A percentile compares a stretch with the other conserved stretches of the same genome.
Conservation (phyloP, 306 rosid species). For the Sphenostylis stenocarpa region DNA sequence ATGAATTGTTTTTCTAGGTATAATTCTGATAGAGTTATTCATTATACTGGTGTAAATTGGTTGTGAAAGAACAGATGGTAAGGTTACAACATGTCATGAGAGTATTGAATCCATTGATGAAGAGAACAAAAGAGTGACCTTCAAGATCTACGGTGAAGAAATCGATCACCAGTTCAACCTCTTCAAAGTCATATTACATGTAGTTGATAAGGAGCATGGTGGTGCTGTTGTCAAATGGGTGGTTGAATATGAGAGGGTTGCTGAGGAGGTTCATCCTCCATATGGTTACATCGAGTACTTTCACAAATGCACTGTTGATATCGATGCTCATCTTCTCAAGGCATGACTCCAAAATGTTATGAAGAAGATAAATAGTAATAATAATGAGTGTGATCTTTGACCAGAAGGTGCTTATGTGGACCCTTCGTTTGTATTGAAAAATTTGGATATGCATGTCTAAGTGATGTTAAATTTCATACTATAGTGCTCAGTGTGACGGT, state of each 20-base stretch:
- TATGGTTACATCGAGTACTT: slow-evolving; percentile 9
- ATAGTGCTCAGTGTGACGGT: too few relatives aligned
- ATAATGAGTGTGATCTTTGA: too few relatives aligned
- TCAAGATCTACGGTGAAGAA: not conserved
- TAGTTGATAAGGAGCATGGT: not conserved
- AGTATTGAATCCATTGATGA: slow-evolving; percentile 1
- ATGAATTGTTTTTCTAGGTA: not conserved
- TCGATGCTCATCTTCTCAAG: too few relatives aligned
- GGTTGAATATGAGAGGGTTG: slow-evolving; percentile 26
- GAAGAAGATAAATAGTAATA: too few relatives aligned
- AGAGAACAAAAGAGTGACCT: not conserved
- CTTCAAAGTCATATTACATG: not conserved
- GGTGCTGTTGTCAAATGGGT: slow-evolving; percentile 21
- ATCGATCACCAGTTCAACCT: not conserved
- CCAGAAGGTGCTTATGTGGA: too few relatives aligned
- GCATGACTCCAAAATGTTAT: too few relatives aligned
- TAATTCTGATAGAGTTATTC: not conserved
- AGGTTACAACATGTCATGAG: slow-evolving; percentile 17
- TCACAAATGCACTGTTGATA: not conserved
- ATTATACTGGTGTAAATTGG: too few relatives aligned
- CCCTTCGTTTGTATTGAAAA: too few relatives aligned
- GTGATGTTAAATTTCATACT: too few relatives aligned
- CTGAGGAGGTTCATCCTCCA: slow-evolving; percentile 33
- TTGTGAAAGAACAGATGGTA: not conserved
- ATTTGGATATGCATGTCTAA: too few relatives aligned